phyloP scores from a whole-genome alignment of 371 early-diverging fungal genomes.

The Apophysomyces elegans region DNA sequence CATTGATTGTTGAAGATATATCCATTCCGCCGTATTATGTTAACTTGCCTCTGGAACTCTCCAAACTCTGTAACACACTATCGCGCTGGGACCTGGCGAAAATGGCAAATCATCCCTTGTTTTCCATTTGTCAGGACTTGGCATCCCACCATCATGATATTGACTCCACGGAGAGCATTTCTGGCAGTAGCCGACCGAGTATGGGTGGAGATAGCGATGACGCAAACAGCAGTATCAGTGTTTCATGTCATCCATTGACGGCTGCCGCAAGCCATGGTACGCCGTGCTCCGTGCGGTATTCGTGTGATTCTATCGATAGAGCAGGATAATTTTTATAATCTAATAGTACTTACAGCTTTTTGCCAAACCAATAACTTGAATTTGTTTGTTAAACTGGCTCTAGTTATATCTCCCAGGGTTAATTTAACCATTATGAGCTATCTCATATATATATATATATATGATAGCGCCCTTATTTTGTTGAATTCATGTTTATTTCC shows the following conservation, averaged over 20 bases:
- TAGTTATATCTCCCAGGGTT: too few species aligned
- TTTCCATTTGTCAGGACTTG: neutral
- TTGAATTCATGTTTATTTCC: too few species aligned
- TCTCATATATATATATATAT: too few species aligned
- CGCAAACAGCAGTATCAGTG: conserved; percentile 1
- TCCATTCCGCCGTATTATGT: neutral
- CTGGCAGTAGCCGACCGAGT: neutral
- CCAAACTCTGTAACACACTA: neutral
- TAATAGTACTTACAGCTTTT: too few species aligned
- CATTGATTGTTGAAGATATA: conserved; percentile 1
- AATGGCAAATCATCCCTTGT: neutral
- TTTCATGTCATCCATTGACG: neutral
- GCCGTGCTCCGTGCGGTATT: neutral
- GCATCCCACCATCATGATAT: neutral
- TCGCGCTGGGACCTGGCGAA: neutral
- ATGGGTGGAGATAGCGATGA: conserved; percentile 2
- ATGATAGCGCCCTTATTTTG: too few species aligned
- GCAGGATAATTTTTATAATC: neutral
- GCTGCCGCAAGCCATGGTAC: neutral
- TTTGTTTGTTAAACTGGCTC: too few species aligned
- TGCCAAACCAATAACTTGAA: too few species aligned
- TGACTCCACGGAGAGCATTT: neutral
- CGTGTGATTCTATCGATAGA: conserved; percentile 3
- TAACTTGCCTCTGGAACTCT: conserved; percentile 5
- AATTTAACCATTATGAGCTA: too few species aligned